Percentiles rank a stretch among this genome's conserved stretches.
These are phyloP conservation scores for Penicillium nucicola DNA, from an alignment of 495 filamentous ascomycete genomes.

Conservation along the genomic window DNA sequence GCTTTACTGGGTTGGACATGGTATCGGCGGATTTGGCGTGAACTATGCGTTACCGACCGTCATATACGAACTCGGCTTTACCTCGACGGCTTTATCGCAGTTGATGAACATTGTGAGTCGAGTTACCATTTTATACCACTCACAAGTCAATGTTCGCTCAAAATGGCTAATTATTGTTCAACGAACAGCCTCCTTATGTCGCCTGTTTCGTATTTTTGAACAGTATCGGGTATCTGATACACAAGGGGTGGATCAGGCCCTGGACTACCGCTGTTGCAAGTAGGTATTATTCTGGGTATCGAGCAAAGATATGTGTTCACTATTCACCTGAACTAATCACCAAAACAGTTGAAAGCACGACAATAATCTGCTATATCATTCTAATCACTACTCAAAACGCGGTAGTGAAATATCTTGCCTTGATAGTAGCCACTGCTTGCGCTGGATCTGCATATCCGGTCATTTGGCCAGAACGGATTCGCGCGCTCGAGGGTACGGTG, in stretches of 20 bases:
- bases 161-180: neutral
- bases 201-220: slow-evolving; percentile 39
- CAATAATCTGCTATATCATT: slow-evolving; percentile 44
- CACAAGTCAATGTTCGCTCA: too few species aligned
- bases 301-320: too few species aligned
- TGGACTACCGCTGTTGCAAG: slow-evolving; percentile 41
- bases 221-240: slow-evolving; percentile 30
- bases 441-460: slow-evolving; percentile 41
- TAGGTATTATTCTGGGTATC: slow-evolving; percentile 9
- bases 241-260: slow-evolving; percentile 32
- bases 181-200: slow-evolving; percentile 35
- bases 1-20: slow-evolving; percentile 38
- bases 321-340: neutral
- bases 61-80: slow-evolving; percentile 43
- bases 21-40: slow-evolving; percentile 42
- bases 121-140: neutral
- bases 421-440: slow-evolving; percentile 38
- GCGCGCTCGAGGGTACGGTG: slow-evolving; percentile 36
- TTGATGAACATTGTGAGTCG: slow-evolving; percentile 43
- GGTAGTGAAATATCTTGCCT: slow-evolving; percentile 35
- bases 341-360: slow-evolving; percentile 34
- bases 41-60: slow-evolving; percentile 41
- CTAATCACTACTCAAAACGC: slow-evolving; percentile 37
- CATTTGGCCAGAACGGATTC: slow-evolving; percentile 46
- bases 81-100: slow-evolving; percentile 35